Base-by-base conservation (phyloP, 768 basidiomycete genomes). In the Clavulina sp. region DNA sequence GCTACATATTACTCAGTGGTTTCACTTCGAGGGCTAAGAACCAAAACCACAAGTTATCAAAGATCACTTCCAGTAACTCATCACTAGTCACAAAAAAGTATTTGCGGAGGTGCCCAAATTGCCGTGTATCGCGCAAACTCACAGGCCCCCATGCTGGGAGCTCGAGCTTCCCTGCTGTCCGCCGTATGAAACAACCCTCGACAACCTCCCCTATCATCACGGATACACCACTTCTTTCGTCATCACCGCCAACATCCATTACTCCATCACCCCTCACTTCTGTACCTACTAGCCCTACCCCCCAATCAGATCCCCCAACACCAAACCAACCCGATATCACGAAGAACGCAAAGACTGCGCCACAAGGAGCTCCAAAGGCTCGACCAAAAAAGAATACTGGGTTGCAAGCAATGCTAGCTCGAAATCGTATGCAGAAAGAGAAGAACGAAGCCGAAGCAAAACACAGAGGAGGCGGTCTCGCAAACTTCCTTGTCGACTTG, bases 381-480 rank as follows among this genome's bases (percentile, higher is more conserved):
- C 69, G 70, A 6, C 60, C 67, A 7, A 81, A 80, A 63, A 76
- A 76, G 62, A 74, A 72, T 57, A 63, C 71, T 0, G 71, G 71
- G 6, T 60, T 86, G 38, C 80, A 77, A 60, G 71, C 76, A 40
- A 71, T 86, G 68, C 67, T 85, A 31, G 71, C 71, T 26, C 73
- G 74, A 36, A 81, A 79, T 55, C 74, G 72, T 44, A 41, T 40
- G 5, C 31, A 50, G 49, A 68, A 69, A 63, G 65, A 61, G 58
- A 68, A 73, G 59, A 66, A 67, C 48, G 68, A 66, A 57, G 59
- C 57, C 41, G 57, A 50, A 46, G 61, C 55, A 48, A 65, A 58
- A 44, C 58, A 56, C 16, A 38, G 48, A 2, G 54, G 57, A 16
- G 66, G 62, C 26, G 72, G 73, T 19, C 65, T 83, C 30, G 72